Conservation (phyloP, 148 eudicot genomes). For the Tetragonia tetragonoides region DNA sequence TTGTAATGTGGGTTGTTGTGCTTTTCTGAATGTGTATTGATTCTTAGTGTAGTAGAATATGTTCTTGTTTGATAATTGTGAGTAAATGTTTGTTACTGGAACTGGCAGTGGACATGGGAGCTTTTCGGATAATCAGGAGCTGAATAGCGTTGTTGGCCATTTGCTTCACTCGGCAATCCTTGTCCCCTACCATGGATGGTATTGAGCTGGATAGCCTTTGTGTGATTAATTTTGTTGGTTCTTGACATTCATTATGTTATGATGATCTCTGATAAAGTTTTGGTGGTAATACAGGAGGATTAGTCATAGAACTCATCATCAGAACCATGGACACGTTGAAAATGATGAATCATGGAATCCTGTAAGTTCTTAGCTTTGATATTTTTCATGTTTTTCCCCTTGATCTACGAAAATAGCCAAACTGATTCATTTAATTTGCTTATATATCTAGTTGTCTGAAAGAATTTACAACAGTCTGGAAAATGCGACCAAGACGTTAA, state of each 20-base stretch:
- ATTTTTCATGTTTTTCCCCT: not conserved
- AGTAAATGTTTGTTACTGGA: constrained; percentile 1
- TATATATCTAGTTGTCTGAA: constrained; percentile 46
- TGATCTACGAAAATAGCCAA: too few relatives aligned
- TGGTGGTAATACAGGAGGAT: constrained; percentile 56
- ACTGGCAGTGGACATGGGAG: constrained; percentile 79
- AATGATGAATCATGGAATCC: constrained; percentile 90
- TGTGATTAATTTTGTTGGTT: not conserved
- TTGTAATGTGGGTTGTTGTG: too few relatives aligned
- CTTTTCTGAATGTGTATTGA: too few relatives aligned
- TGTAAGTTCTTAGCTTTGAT: constrained; percentile 33
- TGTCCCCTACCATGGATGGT: constrained; percentile 92
- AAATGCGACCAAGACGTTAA: constrained; percentile 40
- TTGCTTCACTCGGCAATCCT: constrained; percentile 76
- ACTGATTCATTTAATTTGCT: constrained; percentile 4
- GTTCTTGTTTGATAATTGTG: constrained; percentile 6
- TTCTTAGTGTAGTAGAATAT: too few relatives aligned
- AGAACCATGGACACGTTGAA: constrained; percentile 84
- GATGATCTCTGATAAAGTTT: not conserved
- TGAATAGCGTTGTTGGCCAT: constrained; percentile 72
- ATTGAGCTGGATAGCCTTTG: constrained; percentile 3
- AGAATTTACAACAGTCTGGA: constrained; percentile 52
- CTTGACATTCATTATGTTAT: not conserved
- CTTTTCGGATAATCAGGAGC: constrained; percentile 55
- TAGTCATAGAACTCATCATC: constrained; percentile 85